Conservation (phyloP, 129 eudicot genomes). For the Arctium minus region DNA sequence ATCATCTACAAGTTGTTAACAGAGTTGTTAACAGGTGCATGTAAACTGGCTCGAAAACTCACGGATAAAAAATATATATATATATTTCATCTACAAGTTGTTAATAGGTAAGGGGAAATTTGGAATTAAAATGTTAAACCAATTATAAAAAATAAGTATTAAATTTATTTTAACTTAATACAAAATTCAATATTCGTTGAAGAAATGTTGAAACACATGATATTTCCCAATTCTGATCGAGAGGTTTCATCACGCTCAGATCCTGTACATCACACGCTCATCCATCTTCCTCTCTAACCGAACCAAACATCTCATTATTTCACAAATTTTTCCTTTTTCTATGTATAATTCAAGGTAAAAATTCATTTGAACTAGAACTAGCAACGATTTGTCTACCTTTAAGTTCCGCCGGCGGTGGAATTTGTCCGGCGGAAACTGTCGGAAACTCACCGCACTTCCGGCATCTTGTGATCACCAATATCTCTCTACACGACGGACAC, state of each 20-base stretch:
- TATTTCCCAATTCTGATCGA: background rate
- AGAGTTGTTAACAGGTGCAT: no score
- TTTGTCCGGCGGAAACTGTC: background rate
- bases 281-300: background rate
- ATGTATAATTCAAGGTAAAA: conserved; percentile 14
- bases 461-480: conserved; percentile 20
- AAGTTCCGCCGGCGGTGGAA: background rate
- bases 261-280: background rate
- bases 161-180: background rate
- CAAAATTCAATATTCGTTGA: background rate
- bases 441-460: conserved; percentile 29
- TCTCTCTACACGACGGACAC: conserved; percentile 32
- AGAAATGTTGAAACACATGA: background rate
- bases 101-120: no score
- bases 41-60: no score
- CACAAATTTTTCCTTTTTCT: background rate
- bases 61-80: no score
- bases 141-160: no score
- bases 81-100: background rate
- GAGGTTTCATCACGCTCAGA: background rate
- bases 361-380: conserved; percentile 18
- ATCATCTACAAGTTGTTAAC: background rate
- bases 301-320: background rate
- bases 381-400: background rate
- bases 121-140: background rate